Conservation (phyloP, 2,329 filamentous ascomycete species). For the Verticillium alfalfae region DNA sequence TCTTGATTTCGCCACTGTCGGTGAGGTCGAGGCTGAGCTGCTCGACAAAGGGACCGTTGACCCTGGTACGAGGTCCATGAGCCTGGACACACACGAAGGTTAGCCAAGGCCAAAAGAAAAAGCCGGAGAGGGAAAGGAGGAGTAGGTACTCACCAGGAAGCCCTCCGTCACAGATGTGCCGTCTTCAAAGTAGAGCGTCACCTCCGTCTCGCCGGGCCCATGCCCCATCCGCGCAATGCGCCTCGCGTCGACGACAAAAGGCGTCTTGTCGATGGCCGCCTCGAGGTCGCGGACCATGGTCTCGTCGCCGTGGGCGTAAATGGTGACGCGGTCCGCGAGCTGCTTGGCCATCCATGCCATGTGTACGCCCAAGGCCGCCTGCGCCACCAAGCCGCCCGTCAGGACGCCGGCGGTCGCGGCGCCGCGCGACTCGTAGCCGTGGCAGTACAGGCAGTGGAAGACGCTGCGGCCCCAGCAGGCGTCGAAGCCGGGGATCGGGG, state of each 20-base stretch:
- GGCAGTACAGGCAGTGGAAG: conserved; percentile 56
- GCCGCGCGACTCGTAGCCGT: conserved; percentile 53
- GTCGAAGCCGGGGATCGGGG: conserved; percentile 43
- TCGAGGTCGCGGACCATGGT: conserved; percentile 21
- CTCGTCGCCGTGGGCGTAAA: conserved; percentile 45
- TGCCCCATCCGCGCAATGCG: conserved; percentile 22
- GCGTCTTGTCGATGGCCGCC: conserved; percentile 22
- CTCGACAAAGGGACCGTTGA: conserved; percentile 32
- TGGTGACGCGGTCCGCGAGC: conserved; percentile 35
- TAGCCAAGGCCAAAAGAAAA: neutral
- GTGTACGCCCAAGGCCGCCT: conserved; percentile 25
- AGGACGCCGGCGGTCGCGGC: conserved; percentile 39
- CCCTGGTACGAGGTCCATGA: conserved; percentile 28
- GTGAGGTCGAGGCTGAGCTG: conserved; percentile 38
- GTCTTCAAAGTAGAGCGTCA: conserved; percentile 32
- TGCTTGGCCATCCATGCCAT: conserved; percentile 36
- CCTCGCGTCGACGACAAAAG: conserved; percentile 30
- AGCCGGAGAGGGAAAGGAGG: neutral
- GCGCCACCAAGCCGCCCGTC: conserved; percentile 27
- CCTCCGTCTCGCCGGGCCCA: conserved; percentile 15
- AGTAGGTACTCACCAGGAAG: conserved; percentile 24
- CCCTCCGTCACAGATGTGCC: conserved; percentile 27
- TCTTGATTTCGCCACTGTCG: conserved; percentile 35
- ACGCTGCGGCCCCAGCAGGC: conserved; percentile 50
- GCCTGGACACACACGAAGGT: conserved; percentile 9